Percentiles rank a stretch among this genome's conserved stretches.
Evolutionary conservation across 2,329 filamentous ascomycete genomes (phyloP).

Genomic region (Nothophaeocryptopus gaeumannii): DNA sequence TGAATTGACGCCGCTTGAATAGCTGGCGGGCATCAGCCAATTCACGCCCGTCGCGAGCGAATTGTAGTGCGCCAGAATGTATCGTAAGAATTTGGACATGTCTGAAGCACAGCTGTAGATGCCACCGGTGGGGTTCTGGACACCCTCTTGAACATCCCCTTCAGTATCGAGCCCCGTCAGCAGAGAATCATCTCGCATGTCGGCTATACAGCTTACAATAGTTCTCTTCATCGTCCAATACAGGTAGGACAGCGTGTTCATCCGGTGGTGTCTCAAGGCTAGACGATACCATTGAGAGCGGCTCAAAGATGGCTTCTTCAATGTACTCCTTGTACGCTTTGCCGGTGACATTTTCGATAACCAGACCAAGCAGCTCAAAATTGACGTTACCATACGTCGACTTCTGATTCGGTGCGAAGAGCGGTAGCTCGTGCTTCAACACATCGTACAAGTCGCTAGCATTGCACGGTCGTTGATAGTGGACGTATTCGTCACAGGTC

Average conservation of each 20-base stretch:
- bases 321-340: slow-evolving; percentile 40
- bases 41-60: slow-evolving; percentile 42
- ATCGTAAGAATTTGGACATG: slow-evolving; percentile 44
- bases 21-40: slow-evolving; percentile 44
- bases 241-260: slow-evolving; percentile 40
- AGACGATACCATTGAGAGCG: slow-evolving; percentile 37
- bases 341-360: slow-evolving; percentile 39
- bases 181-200: not conserved
- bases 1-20: slow-evolving; percentile 34
- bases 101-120: slow-evolving; percentile 44
- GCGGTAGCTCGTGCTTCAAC: slow-evolving; percentile 33
- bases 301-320: slow-evolving; percentile 39
- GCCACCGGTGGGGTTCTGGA: slow-evolving; percentile 45
- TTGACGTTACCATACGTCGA: slow-evolving; percentile 44
- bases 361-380: slow-evolving; percentile 43
- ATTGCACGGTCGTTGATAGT: slow-evolving; percentile 34
- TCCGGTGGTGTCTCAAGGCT: slow-evolving; percentile 36
- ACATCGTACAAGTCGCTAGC: slow-evolving; percentile 34
- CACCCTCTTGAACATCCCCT: slow-evolving; percentile 41
- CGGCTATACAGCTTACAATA: not conserved
- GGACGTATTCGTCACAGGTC: slow-evolving; percentile 36
- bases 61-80: slow-evolving; percentile 43
- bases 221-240: slow-evolving; percentile 7
- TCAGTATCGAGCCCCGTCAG: slow-evolving; percentile 33
- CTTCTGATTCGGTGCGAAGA: slow-evolving; percentile 44